These are phyloP conservation scores for Aurantiochytrium sp. DNA, from an alignment of 108 stramenopile species.

Conservation along the genomic window DNA sequence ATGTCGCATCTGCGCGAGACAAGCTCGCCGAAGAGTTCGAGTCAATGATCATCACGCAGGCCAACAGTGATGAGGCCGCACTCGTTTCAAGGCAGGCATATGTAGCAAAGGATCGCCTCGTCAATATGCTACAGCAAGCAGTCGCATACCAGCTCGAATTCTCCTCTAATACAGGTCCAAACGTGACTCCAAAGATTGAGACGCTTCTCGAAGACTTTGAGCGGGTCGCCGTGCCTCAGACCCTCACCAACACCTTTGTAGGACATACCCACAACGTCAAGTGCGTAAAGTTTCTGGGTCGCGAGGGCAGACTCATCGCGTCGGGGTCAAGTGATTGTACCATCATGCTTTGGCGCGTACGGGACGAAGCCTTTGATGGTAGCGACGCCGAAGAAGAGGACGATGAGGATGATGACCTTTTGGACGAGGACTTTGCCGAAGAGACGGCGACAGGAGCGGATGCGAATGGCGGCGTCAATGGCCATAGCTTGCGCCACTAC, in stretches of 20 bases:
- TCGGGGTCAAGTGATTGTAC: constrained; percentile 3
- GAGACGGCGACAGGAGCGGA: neutral
- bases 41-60: neutral
- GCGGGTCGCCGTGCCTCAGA: neutral
- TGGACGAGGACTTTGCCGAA: neutral
- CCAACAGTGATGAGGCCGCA: neutral
- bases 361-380: neutral
- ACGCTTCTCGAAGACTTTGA: neutral
- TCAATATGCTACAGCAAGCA: neutral
- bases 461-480: neutral
- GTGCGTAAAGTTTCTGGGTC: neutral
- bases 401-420: neutral
- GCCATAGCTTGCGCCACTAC: neutral
- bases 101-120: neutral
- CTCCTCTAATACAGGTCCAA: neutral
- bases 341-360: neutral
- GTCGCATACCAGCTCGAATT: constrained; percentile 5
- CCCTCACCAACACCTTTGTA: neutral
- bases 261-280: constrained; percentile 9
- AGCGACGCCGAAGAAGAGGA: neutral
- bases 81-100: neutral
- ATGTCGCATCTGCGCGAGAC: neutral
- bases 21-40: constrained; percentile 11
- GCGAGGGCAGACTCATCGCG: neutral
- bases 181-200: neutral